These are phyloP conservation scores for Debaryomyces nepalensis DNA, from an alignment of 1,139 yeast genomes.

Conservation along the genomic window DNA sequence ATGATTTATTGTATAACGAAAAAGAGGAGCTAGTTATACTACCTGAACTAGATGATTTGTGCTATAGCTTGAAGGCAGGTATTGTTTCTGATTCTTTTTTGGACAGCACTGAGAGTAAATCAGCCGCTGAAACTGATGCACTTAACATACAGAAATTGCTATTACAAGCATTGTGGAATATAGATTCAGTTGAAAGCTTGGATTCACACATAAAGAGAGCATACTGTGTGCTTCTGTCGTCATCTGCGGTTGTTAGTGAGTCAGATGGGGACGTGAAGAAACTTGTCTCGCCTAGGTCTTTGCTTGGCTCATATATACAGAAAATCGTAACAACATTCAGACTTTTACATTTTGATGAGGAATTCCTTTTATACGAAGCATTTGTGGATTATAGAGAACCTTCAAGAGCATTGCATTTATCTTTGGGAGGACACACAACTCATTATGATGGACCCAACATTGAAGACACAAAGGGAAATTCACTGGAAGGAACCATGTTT, in stretches of 20 bases:
- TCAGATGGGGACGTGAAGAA: conserved; percentile 12
- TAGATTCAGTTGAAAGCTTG: conserved; percentile 42
- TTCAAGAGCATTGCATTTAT: conserved; percentile 27
- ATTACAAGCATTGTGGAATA: conserved; percentile 32
- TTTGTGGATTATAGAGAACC: conserved; percentile 55
- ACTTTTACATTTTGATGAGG: conserved; percentile 62
- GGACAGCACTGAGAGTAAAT: conserved; percentile 7
- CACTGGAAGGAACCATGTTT: not conserved
- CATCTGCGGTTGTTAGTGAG: conserved; percentile 13
- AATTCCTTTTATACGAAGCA: conserved; percentile 55
- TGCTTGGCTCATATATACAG: conserved; percentile 42
- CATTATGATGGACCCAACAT: not conserved
- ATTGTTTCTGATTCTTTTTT: conserved; percentile 6
- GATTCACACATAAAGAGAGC: conserved; percentile 27
- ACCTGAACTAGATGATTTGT: conserved; percentile 35
- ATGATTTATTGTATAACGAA: conserved; percentile 31
- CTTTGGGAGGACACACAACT: conserved; percentile 24
- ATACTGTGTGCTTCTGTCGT: conserved; percentile 16
- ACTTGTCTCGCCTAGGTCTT: conserved; percentile 37
- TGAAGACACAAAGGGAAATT: not conserved
- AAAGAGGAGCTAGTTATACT: conserved; percentile 28
- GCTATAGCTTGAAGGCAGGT: conserved; percentile 18
- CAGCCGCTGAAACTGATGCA: conserved; percentile 18
- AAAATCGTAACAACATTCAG: conserved; percentile 53
- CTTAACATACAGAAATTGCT: conserved; percentile 18